Evolutionary conservation across 306 rosid genomes (phyloP).

Genomic region (Acmispon strigosus): DNA sequence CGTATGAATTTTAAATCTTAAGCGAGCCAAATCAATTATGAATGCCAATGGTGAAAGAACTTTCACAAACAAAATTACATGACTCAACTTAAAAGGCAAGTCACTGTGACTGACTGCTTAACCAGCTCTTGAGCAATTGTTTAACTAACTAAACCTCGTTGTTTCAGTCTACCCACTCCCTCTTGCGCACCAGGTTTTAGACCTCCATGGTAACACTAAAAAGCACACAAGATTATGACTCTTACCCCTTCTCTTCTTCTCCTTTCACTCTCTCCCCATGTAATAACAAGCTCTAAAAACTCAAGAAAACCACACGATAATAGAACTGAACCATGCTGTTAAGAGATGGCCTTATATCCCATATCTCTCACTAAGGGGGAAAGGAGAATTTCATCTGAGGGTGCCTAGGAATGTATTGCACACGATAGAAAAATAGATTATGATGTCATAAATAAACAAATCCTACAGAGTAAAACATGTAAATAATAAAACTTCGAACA

Average conservation of each 20-base stretch:
- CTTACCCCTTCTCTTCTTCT: neutral
- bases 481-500: neutral
- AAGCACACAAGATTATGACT: neutral
- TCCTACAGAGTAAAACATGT: neutral
- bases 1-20: too few relatives aligned
- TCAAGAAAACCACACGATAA: neutral
- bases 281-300: neutral
- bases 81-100: neutral
- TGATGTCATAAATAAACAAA: neutral
- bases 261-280: neutral
- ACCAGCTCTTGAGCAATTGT: neutral
- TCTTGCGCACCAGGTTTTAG: neutral
- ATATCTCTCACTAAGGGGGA: neutral
- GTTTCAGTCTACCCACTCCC: neutral
- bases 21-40: neutral
- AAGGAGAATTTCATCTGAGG: neutral
- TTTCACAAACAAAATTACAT: neutral
- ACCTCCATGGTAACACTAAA: neutral
- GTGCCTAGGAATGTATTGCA: neutral
- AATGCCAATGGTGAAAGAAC: too few relatives aligned
- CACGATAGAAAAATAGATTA: neutral
- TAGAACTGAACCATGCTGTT: neutral
- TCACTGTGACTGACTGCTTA: neutral
- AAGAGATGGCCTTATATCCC: neutral
- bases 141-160: neutral